phyloP scores from a whole-genome alignment of 208 protist genomes.

The Wallacemonas sp. region DNA sequence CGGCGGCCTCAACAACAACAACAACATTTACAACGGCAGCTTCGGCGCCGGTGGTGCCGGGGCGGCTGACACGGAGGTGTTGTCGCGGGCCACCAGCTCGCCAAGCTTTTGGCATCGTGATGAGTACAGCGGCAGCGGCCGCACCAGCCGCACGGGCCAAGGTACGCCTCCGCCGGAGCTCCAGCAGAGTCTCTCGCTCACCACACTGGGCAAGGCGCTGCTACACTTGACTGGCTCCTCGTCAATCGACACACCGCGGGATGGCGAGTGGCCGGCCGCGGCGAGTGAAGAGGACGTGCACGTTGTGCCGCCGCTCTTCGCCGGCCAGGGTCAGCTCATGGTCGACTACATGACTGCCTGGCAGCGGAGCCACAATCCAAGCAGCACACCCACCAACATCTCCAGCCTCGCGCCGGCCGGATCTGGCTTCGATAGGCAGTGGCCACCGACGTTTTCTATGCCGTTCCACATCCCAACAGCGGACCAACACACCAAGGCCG shows the following conservation, averaged over 20 bases:
- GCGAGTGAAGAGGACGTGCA: not conserved
- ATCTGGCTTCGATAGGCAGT: too few relatives aligned
- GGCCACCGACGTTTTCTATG: not conserved
- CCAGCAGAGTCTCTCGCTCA: constrained; percentile 9
- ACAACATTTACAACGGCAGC: not conserved
- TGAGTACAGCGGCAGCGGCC: not conserved
- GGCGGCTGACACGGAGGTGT: too few relatives aligned
- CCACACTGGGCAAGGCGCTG: constrained; percentile 4
- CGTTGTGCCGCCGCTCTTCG: not conserved
- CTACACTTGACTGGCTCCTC: not conserved
- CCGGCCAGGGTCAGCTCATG: constrained; percentile 7
- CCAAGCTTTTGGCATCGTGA: too few relatives aligned
- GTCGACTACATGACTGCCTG: constrained; percentile 13
- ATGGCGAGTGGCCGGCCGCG: not conserved
- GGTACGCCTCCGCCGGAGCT: not conserved
- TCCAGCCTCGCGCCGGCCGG: too few relatives aligned
- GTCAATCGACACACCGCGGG: not conserved
- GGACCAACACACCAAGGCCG: not conserved
- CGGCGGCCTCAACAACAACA: not conserved
- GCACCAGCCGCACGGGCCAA: not conserved
- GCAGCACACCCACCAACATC: not conserved
- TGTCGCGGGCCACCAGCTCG: too few relatives aligned
- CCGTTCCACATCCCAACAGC: not conserved
- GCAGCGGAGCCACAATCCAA: not conserved
- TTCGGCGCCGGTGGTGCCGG: too few relatives aligned